Evolutionary conservation across 345 rosid genomes (phyloP), one percentile per base, ranked within the genome.

Genomic region (Carallia pectinifolia): DNA sequence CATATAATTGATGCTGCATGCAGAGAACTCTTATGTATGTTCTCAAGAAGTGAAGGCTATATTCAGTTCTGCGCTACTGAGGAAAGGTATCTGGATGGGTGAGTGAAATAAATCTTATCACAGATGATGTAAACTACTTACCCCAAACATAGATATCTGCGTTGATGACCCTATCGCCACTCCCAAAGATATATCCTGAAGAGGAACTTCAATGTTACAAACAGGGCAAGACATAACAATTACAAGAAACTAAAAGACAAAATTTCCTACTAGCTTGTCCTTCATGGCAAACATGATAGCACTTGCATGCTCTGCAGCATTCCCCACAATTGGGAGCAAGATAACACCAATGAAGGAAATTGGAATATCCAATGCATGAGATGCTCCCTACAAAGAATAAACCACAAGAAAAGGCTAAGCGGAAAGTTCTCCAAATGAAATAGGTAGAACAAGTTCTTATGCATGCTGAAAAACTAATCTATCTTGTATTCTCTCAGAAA

Each of bases 91-190:
- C 16, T 0, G 1, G 16, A 44, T 44, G 50, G 50, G 17, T 44
- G 16, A 44, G 12, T 13, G 3, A 7, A 40, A 40, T 12, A 40
- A 40, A 40, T 55, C 59, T 13, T 12, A 55, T 19, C 9, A 55
- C 19, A 23, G 29, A 56, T 56, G 60, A 30, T 23, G 29, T 30
- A 56, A 55, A 56, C 10, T 30, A 82, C 88, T 18, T 85, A 94
- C 98, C 81, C 90, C 97, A 64, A 94, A 94, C 98, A 94, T 90
- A 33, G 98, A 83, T 69, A 94, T 90, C 78, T 94, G 97, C 8
- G 96, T 94, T 23, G 98, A 94, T 54, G 98, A 94, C 53, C 98
- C 98, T 71, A 94, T 91, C 68, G 98, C 98, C 79, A 94, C 96
- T 81, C 98, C 97, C 79, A 94, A 52, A 47, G 98, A 89, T 70